Evolutionary conservation across 73 alveolate species (phyloP).

Genomic region (Paramecium tetraurelia): DNA sequence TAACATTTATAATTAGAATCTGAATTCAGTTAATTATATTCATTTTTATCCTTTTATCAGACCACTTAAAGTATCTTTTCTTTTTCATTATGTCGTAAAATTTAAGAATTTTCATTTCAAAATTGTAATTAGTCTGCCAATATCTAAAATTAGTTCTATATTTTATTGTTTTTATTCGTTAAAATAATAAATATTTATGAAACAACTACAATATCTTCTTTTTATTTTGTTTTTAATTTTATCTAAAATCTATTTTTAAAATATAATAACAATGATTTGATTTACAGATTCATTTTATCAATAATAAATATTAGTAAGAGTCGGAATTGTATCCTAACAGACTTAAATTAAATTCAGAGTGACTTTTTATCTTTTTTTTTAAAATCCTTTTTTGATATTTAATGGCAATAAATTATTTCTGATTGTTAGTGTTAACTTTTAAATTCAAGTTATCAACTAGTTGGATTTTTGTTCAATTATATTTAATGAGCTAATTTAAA

Average conservation of each 20-base stretch:
- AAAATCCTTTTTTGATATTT: background rate
- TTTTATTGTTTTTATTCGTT: background rate
- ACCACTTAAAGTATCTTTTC: background rate
- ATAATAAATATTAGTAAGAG: background rate
- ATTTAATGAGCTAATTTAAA: no score
- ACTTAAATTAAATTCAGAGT: background rate
- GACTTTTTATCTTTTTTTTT: background rate
- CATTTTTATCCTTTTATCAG: background rate
- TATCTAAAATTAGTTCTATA: background rate
- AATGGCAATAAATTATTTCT: background rate
- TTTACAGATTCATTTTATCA: background rate
- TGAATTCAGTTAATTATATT: background rate
- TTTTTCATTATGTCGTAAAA: background rate
- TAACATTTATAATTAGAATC: background rate
- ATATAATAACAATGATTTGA: background rate
- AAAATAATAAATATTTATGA: background rate
- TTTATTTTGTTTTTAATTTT: background rate
- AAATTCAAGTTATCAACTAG: background rate
- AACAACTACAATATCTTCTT: background rate
- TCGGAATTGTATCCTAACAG: background rate
- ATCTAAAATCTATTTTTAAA: background rate
- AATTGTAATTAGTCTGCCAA: background rate
- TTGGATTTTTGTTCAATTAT: background rate
- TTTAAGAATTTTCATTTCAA: background rate
- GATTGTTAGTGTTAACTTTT: background rate